These are phyloP conservation scores for Dryas octopetala DNA, from an alignment of 306 rosid species.

Conservation along the genomic window DNA sequence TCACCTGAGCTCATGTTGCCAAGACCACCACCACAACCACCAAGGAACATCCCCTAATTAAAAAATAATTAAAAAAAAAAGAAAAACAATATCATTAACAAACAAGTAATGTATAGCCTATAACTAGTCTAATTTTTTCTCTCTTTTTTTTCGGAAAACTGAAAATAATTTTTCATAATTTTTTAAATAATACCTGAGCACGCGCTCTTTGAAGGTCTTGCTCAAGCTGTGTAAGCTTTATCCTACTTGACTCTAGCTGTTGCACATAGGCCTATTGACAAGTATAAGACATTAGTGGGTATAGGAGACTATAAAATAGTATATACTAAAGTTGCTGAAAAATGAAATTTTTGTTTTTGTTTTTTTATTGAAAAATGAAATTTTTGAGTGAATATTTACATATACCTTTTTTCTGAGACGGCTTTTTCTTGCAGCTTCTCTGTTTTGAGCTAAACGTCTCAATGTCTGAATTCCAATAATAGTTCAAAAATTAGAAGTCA, in stretches of 20 bases:
- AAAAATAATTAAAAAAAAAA: neutral
- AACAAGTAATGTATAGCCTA: neutral
- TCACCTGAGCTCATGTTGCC: slow-evolving; percentile 77
- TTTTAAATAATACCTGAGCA: slow-evolving; percentile 56
- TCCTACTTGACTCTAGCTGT: slow-evolving; percentile 81
- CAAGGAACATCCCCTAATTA: slow-evolving; percentile 65
- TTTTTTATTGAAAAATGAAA: neutral
- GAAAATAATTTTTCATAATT: neutral
- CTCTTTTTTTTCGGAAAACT: too few relatives aligned
- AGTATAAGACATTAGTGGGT: neutral
- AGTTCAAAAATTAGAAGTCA: neutral
- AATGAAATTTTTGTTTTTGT: neutral
- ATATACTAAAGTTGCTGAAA: neutral
- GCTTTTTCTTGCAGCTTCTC: slow-evolving; percentile 97
- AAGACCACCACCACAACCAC: slow-evolving; percentile 59
- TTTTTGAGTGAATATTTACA: slow-evolving; percentile 18
- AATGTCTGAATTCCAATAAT: slow-evolving; percentile 48
- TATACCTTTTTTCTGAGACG: slow-evolving; percentile 87
- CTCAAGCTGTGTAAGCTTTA: slow-evolving; percentile 79
- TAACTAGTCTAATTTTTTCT: neutral
- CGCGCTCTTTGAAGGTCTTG: slow-evolving; percentile 92
- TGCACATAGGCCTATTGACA: slow-evolving; percentile 78
- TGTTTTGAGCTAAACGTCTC: slow-evolving; percentile 94
- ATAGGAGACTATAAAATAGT: neutral
- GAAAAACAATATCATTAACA: neutral